Percentiles rank a stretch among this genome's conserved stretches.
Conservation (phyloP, 306 rosid genomes). For the Aeschynomene evenia region DNA sequence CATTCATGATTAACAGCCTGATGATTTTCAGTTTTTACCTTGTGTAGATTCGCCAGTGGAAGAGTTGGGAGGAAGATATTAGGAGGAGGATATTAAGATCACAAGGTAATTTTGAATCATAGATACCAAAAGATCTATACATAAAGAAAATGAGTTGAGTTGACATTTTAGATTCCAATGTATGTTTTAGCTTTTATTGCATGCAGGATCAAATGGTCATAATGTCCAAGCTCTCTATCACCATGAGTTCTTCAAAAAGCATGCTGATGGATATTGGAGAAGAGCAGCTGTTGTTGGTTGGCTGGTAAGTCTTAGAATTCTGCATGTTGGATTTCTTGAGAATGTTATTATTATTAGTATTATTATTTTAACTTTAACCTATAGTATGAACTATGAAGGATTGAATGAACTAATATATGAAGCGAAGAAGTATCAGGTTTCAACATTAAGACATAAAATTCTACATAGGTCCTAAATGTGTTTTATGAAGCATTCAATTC, state of each 20-base stretch:
- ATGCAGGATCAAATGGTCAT: conserved; percentile 18
- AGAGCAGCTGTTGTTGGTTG: conserved; percentile 67
- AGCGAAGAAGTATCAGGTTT: no score
- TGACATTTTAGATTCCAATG: neutral
- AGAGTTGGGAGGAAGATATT: conserved; percentile 59
- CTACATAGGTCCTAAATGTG: no score
- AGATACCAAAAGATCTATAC: conserved; percentile 9
- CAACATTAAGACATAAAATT: no score
- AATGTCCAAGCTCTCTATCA: neutral
- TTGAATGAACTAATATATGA: neutral
- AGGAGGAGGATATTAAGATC: neutral
- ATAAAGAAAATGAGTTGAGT: conserved; percentile 17
- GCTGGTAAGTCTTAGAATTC: conserved; percentile 49
- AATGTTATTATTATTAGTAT: neutral
- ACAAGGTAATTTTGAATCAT: conserved; percentile 32
- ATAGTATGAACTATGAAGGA: conserved; percentile 1
- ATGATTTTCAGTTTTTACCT: conserved; percentile 23
- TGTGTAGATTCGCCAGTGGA: conserved; percentile 70
- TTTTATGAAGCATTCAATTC: no score
- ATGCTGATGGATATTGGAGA: conserved; percentile 64
- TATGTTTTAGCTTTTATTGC: neutral
- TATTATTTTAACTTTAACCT: conserved; percentile 8
- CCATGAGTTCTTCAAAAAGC: conserved; percentile 39
- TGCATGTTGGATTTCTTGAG: neutral
- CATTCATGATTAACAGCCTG: conserved; percentile 23